These are phyloP conservation scores for Teunomyces panamensis DNA, from an alignment of 805 yeast genomes.

Conservation along the genomic window DNA sequence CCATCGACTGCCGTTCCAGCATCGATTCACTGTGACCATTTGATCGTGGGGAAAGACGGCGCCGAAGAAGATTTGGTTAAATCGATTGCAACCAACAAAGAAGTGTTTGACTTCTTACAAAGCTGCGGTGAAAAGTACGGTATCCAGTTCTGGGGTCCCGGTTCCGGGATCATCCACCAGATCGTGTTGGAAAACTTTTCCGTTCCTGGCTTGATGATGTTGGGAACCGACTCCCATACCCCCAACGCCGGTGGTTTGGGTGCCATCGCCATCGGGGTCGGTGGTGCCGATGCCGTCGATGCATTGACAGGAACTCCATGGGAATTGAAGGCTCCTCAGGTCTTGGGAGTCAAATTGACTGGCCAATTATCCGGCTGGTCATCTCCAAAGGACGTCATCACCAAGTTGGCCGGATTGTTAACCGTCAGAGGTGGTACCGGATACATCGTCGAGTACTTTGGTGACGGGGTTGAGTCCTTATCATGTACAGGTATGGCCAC, in stretches of 20 bases:
- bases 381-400: constrained; percentile 93
- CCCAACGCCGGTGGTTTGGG: constrained; percentile 99
- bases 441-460: constrained; percentile 91
- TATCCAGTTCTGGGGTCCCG: constrained; percentile 99
- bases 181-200: constrained; percentile 95
- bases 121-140: constrained; percentile 93
- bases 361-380: constrained; percentile 95
- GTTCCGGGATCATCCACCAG: constrained; percentile 98
- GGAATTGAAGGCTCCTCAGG: constrained; percentile 97
- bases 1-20: constrained; percentile 86
- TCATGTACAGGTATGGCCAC: constrained; percentile 99
- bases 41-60: constrained; percentile 94
- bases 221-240: constrained; percentile 98
- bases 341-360: constrained; percentile 90
- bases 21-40: constrained; percentile 96
- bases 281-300: constrained; percentile 99
- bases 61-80: constrained; percentile 78
- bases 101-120: constrained; percentile 92
- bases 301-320: constrained; percentile 92
- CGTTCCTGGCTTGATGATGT: constrained; percentile 94
- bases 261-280: constrained; percentile 98
- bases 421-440: constrained; percentile 99
- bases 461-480: constrained; percentile 88
- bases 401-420: constrained; percentile 87
- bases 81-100: constrained; percentile 84